These are phyloP conservation scores for Mucor circinelloides DNA, from an alignment of 371 early-diverging fungal species.

Conservation along the genomic window DNA sequence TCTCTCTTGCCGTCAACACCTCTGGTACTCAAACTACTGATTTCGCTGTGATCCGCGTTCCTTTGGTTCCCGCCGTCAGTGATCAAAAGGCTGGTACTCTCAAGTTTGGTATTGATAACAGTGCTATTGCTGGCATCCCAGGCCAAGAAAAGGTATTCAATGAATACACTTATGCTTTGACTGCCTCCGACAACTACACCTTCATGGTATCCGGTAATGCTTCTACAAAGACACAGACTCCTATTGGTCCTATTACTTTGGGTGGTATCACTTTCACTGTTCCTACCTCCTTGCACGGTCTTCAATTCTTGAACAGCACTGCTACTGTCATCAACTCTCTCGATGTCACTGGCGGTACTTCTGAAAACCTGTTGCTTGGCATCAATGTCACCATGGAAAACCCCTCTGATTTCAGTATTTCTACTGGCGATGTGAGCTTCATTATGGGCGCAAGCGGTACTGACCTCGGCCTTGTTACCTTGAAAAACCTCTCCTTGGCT, in stretches of 20 bases:
- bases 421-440: slow-evolving; percentile 56
- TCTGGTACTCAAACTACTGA: slow-evolving; percentile 26
- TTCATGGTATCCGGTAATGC: slow-evolving; percentile 57
- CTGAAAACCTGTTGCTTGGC: slow-evolving; percentile 51
- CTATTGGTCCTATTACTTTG: slow-evolving; percentile 61
- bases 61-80: slow-evolving; percentile 48
- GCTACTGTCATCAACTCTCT: slow-evolving; percentile 60
- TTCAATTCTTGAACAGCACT: slow-evolving; percentile 62
- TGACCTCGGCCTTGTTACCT: slow-evolving; percentile 53
- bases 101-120: slow-evolving; percentile 49
- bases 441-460: slow-evolving; percentile 44
- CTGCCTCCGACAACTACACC: slow-evolving; percentile 41
- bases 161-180: slow-evolving; percentile 52
- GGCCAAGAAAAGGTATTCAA: slow-evolving; percentile 48
- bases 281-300: slow-evolving; percentile 54
- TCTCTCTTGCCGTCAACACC: slow-evolving; percentile 45
- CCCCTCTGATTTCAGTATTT: slow-evolving; percentile 60
- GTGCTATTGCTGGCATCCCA: slow-evolving; percentile 45
- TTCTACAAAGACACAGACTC: slow-evolving; percentile 54
- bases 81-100: slow-evolving; percentile 51
- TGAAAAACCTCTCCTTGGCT: slow-evolving; percentile 51
- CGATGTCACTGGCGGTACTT: slow-evolving; percentile 61
- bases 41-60: slow-evolving; percentile 52
- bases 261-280: slow-evolving; percentile 60
- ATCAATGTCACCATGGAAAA: slow-evolving; percentile 61